Percentiles rank a stretch among this genome's conserved stretches.
These are phyloP conservation scores for Corynascus novoguineensis DNA, from an alignment of 495 filamentous ascomycete genomes.

Conservation along the genomic window DNA sequence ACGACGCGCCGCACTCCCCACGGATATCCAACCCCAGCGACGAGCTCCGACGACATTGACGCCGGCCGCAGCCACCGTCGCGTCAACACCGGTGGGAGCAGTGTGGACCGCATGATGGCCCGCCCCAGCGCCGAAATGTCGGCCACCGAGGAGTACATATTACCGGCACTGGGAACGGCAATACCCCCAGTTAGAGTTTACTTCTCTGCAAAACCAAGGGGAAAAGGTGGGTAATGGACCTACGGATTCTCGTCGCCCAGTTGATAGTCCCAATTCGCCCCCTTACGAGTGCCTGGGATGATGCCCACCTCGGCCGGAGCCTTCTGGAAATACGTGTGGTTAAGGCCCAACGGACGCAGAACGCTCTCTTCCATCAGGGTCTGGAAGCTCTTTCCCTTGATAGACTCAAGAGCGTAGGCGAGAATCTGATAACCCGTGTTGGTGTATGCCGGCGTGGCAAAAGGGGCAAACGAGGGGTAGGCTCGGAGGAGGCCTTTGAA, in stretches of 20 bases:
- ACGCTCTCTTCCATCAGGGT: conserved; percentile 41
- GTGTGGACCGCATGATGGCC: conserved; percentile 47
- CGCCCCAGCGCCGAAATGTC: conserved; percentile 52
- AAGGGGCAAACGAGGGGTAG: conserved; percentile 46
- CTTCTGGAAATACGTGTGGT: conserved; percentile 36
- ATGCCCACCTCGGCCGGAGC: conserved; percentile 27
- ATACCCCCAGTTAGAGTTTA: too few relatives aligned
- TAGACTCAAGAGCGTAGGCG: conserved; percentile 49
- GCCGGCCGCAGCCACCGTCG: conserved; percentile 55
- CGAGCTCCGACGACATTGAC: conserved; percentile 43
- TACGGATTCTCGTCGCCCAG: conserved; percentile 39
- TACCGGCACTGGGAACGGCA: conserved; percentile 47
- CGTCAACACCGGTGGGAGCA: conserved; percentile 43
- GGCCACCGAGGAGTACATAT: conserved; percentile 49
- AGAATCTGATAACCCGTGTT: conserved; percentile 52
- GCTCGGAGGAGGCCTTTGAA: conserved; percentile 45
- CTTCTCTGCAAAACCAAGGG: neutral
- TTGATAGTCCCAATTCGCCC: conserved; percentile 33
- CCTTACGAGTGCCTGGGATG: conserved; percentile 27
- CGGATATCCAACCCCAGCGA: conserved; percentile 47
- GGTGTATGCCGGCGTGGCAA: conserved; percentile 50
- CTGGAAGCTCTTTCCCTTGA: conserved; percentile 44
- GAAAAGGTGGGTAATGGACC: conserved; percentile 6
- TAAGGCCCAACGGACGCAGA: conserved; percentile 43
- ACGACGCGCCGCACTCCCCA: conserved; percentile 51